Evolutionary conservation across 805 yeast genomes (phyloP).

Genomic region (Scheffersomyces spartinae): DNA sequence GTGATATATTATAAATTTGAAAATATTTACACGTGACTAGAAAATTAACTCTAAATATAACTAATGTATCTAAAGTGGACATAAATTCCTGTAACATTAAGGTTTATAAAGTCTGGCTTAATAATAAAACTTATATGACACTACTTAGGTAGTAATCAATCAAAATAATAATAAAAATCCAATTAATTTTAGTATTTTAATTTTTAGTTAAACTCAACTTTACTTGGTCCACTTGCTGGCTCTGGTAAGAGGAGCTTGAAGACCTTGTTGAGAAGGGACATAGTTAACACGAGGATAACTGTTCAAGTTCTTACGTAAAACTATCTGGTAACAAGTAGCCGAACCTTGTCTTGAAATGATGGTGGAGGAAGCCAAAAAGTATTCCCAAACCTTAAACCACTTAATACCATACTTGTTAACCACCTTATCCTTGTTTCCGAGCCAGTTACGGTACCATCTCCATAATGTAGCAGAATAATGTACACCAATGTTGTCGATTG

Average conservation of each 20-base stretch:
- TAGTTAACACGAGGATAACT: conserved; percentile 75
- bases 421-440: conserved; percentile 67
- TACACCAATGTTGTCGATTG: conserved; percentile 82
- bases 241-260: conserved; percentile 44
- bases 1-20: too few species aligned
- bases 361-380: conserved; percentile 70
- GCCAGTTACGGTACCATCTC: conserved; percentile 95
- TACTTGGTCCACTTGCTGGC: conserved; percentile 49
- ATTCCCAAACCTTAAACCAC: conserved; percentile 94
- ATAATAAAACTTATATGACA: too few species aligned
- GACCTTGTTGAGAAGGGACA: conserved; percentile 67
- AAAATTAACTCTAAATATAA: too few species aligned
- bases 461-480: conserved; percentile 85
- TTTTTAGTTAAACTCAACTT: too few species aligned
- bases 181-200: too few species aligned
- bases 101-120: too few species aligned
- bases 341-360: conserved; percentile 88
- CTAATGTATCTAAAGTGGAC: too few species aligned
- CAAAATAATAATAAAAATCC: too few species aligned
- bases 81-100: too few species aligned
- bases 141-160: too few species aligned
- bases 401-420: conserved; percentile 72
- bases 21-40: too few species aligned
- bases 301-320: conserved; percentile 81
- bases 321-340: conserved; percentile 85